Conservation (phyloP, 2,329 filamentous ascomycete genomes). For the Harringtonia aguacate region DNA sequence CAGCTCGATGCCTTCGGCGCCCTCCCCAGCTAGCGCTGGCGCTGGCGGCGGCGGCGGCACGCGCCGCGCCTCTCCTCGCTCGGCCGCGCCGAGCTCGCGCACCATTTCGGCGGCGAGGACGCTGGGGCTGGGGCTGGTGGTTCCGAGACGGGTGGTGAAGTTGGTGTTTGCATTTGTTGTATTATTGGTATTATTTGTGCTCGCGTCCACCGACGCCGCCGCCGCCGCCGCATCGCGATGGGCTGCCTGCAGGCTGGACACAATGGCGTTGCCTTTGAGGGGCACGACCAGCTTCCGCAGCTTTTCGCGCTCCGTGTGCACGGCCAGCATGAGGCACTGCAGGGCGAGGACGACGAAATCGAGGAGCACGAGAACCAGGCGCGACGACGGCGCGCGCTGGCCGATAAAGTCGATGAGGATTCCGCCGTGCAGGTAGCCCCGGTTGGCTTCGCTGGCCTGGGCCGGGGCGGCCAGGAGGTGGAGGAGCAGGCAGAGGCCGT, state of each 20-base stretch:
- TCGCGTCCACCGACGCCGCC: no score
- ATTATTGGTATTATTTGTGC: no score
- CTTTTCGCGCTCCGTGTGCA: constrained; percentile 49
- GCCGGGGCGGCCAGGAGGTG: constrained; percentile 47
- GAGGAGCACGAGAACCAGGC: constrained; percentile 41
- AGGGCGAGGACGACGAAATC: constrained; percentile 45
- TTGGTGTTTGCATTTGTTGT: no score
- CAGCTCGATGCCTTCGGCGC: constrained; percentile 33
- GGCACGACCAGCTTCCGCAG: constrained; percentile 36
- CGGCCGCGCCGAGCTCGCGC: constrained; percentile 43
- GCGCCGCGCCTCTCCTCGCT: constrained; percentile 37
- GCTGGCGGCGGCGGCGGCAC: constrained; percentile 20
- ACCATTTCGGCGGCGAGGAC: neutral
- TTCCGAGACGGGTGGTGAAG: no score
- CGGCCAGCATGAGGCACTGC: constrained; percentile 54
- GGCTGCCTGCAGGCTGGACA: no score
- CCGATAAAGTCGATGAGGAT: constrained; percentile 59
- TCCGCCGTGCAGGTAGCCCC: constrained; percentile 58
- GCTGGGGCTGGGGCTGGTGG: neutral
- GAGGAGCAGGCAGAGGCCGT: constrained; percentile 48
- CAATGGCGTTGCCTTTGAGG: constrained; percentile 10
- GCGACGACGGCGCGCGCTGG: constrained; percentile 50
- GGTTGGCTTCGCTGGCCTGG: constrained; percentile 46
- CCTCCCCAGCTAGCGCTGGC: constrained; percentile 23
- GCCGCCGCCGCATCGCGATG: no score